phyloP scores from a whole-genome alignment of 352 stramenopile species.

The Blastocystis sp. region DNA sequence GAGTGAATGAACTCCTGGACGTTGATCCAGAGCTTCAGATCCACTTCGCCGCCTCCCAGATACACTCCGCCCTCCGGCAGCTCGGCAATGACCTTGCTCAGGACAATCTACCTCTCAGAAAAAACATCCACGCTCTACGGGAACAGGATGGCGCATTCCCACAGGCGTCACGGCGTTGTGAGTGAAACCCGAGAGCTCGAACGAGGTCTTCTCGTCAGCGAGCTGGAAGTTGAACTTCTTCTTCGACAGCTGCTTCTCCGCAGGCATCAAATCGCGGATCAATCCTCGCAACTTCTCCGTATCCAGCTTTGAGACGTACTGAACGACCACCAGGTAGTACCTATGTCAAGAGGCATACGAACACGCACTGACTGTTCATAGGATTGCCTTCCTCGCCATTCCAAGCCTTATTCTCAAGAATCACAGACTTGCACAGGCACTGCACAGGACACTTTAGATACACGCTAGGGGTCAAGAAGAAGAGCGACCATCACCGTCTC shows the following conservation, averaged over 20 bases:
- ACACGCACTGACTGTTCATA: conserved; percentile 4
- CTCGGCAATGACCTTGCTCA: conserved; percentile 51
- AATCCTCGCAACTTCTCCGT: conserved; percentile 49
- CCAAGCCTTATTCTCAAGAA: conserved; percentile 54
- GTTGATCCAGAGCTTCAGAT: conserved; percentile 57
- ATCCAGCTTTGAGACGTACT: conserved; percentile 56
- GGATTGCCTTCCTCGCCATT: conserved; percentile 36
- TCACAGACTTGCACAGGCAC: conserved; percentile 54
- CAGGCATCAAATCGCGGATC: conserved; percentile 25
- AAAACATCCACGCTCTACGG: neutral
- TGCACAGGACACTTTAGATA: conserved; percentile 46
- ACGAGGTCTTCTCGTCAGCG: conserved; percentile 47
- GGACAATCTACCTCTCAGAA: conserved; percentile 35
- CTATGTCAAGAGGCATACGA: neutral
- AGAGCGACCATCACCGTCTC: neutral
- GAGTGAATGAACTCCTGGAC: neutral
- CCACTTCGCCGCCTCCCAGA: conserved; percentile 49
- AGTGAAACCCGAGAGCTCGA: conserved; percentile 44
- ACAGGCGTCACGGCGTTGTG: conserved; percentile 53
- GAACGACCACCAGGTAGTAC: conserved; percentile 36
- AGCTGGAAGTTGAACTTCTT: conserved; percentile 58
- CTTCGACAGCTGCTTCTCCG: conserved; percentile 43
- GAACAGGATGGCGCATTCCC: conserved; percentile 38
- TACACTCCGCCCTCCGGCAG: conserved; percentile 43
- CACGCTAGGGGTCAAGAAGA: neutral